phyloP scores from a whole-genome alignment of 2,329 filamentous ascomycete species.

The Nothopassalora personata region DNA sequence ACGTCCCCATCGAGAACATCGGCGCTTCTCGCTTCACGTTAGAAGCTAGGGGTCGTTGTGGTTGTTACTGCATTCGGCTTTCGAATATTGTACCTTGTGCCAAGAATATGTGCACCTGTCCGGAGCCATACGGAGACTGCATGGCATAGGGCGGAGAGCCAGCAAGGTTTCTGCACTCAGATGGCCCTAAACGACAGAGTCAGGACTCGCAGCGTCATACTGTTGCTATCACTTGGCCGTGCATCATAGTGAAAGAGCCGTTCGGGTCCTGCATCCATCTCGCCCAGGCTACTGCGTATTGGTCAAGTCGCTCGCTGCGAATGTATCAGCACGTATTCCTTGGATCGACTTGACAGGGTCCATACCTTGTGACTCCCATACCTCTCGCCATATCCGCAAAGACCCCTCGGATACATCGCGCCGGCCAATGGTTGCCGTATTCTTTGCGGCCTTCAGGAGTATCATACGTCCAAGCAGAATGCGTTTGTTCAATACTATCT shows the following conservation, averaged over 20 bases:
- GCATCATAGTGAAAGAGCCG: conserved; percentile 19
- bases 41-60: no score
- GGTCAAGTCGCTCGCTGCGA: conserved; percentile 8
- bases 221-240: conserved; percentile 15
- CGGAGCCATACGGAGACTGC: no score
- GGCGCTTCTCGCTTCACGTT: no score
- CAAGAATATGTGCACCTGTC: no score
- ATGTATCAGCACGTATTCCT: background rate
- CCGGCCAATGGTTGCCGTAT: conserved; percentile 22
- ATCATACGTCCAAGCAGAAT: conserved; percentile 11
- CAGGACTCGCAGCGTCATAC: background rate
- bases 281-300: conserved; percentile 20
- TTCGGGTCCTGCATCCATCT: conserved; percentile 17
- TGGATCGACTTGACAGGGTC: background rate
- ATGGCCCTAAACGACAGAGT: background rate
- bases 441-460: conserved; percentile 13
- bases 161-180: background rate
- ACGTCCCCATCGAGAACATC: no score
- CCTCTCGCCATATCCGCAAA: conserved; percentile 19
- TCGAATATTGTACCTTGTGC: no score
- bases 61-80: no score
- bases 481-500: conserved; percentile 3
- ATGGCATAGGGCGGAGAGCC: no score
- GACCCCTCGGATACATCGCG: conserved; percentile 16
- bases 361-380: conserved; percentile 11